Base-by-base conservation (phyloP, 148 eudicot species). In the Fallopia convolvulus region DNA sequence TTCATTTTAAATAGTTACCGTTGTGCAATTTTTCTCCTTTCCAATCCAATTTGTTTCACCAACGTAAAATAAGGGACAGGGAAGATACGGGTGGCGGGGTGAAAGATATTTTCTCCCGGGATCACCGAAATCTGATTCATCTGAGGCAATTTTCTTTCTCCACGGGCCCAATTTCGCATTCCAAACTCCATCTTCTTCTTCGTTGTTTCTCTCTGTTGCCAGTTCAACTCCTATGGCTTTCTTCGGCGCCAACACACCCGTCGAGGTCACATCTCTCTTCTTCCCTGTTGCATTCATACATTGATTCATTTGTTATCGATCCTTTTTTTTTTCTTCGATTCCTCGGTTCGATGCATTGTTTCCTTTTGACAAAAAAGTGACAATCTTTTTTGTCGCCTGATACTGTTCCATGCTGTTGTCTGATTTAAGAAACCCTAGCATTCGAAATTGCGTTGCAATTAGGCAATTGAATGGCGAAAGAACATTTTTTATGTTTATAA, bases 161-260 rank as follows among this genome's bases (percentile, higher is more conserved):
- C 33, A 4, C 21, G 6, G 9, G n/a, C 7, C 71, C 4, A 0
- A 68, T 68, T 68, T 36, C 41, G 20, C 72, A 36, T 68, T 39
- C 21, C n/a, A 17, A 68, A 68, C 41, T 39, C 44, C 65, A 23
- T 20, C 2, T 17, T 39, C 70, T 65, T 58, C 70, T 23, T 61
- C 39, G 7, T 68, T 39, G 36, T 68, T 15, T 68, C 72, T 39
- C 72, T 68, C 46, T 68, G 70, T 65, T 65, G 40, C 17, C 40
- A 14, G 17, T 32, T 13, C 70, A 13, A 20, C 65, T 9, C 39
- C 10, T 2, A 68, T 68, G 72, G 42, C 72, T 36, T 15, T 68
- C 44, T 36, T 68, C 72, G 72, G 72, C 72, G 44, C 44, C 72
- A 68, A 33, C 20, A 4, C 46, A 36, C 72, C 72, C 36, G 21